Evolutionary conservation across 768 basidiomycete species (phyloP), one percentile per base, ranked within the genome.

Genomic region (Phanerochaete carnosa): DNA sequence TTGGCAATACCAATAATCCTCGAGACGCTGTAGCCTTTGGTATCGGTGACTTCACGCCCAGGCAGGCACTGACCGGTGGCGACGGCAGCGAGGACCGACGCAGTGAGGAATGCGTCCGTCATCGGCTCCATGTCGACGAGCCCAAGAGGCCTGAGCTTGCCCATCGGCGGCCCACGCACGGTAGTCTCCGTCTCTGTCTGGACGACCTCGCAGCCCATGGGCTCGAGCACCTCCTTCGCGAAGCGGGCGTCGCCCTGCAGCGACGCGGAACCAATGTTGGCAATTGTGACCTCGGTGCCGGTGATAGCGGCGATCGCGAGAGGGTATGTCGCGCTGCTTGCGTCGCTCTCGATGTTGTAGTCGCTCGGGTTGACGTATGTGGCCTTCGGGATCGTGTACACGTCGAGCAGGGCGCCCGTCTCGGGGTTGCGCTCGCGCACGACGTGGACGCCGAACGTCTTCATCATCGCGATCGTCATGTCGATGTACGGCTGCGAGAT

Each of bases 401-500:
- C 76, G 70, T 98, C 89, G 59, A 91, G 77, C 1, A 74, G 75
- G 53, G 83, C 81, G 5, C 92, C 89, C 0, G 83, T 82, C 29
- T 68, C 73, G 0, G 80, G 65, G 65, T 91, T 92, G 16, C 67
- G 71, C 60, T 89, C 80, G 50, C 96, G 84, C 19, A 76, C 74
- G 52, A 94, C 95, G 9, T 79, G 66, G 62, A 98, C 79, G 3
- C 95, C 96, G 71, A 99, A 99, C 8, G 89, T 85, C 63, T 80
- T 80, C 97, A 99, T 98, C 89, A 99, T 97, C 9, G 94, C 87
- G 66, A 97, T 90, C 9, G 97, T 98, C 97, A 98, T 98, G 76
- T 99, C 95, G 73, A 99, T 98, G 77, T 98, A 99, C 0, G 95
- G 95, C 75, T 98, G 96, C 5, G 94, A 97, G 71, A 99, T 98